A percentile compares a stretch with the other conserved stretches of the same genome.
These are phyloP conservation scores for Pythium aristosporum DNA, from an alignment of 352 stramenopile species.

Conservation along the genomic window DNA sequence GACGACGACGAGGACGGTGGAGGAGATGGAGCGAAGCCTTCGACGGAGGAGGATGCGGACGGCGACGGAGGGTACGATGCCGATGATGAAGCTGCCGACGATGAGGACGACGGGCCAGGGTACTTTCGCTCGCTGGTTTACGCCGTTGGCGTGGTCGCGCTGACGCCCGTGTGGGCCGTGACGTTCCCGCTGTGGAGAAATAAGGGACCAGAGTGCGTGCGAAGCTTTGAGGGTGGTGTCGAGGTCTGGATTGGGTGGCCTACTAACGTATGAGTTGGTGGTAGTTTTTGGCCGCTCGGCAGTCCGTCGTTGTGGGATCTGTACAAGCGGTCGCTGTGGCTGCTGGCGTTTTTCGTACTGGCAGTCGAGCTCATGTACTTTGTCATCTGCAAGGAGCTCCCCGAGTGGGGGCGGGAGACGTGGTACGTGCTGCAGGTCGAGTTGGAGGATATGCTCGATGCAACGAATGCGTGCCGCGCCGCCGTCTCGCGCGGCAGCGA, in stretches of 20 bases:
- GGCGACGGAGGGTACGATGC: neutral
- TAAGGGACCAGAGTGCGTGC: slow-evolving; percentile 48
- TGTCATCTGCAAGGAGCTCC: slow-evolving; percentile 56
- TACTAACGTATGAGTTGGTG: neutral
- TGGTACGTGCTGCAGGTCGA: slow-evolving; percentile 43
- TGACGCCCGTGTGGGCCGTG: slow-evolving; percentile 63
- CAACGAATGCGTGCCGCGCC: slow-evolving; percentile 37
- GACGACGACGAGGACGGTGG: slow-evolving; percentile 28
- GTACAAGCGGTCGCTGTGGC: slow-evolving; percentile 38
- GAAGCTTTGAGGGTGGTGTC: neutral
- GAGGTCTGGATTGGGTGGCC: neutral
- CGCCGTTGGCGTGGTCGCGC: slow-evolving; percentile 47
- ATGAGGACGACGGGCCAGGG: slow-evolving; percentile 19
- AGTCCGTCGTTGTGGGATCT: slow-evolving; percentile 57
- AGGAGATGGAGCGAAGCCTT: neutral
- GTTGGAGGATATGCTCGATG: slow-evolving; percentile 36
- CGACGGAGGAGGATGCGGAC: neutral
- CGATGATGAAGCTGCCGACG: slow-evolving; percentile 8
- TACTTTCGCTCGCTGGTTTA: slow-evolving; percentile 56
- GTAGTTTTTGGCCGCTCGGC: slow-evolving; percentile 50
- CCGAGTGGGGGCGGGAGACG: slow-evolving; percentile 39
- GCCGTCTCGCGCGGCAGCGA: slow-evolving; percentile 46
- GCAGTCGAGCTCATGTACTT: slow-evolving; percentile 59
- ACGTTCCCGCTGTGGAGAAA: slow-evolving; percentile 51
- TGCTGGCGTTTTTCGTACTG: slow-evolving; percentile 47